Base-by-base conservation (phyloP, 805 yeast genomes). In the Kodamaea jinghongensis region DNA sequence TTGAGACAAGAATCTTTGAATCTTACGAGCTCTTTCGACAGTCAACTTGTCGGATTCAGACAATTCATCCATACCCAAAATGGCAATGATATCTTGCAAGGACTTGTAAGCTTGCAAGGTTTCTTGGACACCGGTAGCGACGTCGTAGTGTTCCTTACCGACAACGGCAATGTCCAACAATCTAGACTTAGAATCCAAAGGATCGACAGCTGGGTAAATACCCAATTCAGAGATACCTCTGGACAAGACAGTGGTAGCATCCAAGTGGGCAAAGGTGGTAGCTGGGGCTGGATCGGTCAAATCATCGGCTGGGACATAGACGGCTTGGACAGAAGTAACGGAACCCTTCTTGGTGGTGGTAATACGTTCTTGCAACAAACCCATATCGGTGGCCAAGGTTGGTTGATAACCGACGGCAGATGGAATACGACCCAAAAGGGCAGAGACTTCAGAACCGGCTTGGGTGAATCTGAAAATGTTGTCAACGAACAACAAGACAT, bases 331-430 rank as follows among this genome's bases (percentile, higher is more conserved):
- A 49, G 99, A 93, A 52, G 99, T 93, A 71, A 93, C 99, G 71
- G 99, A 93, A 82, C 99, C 99, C 83, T 93, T 93, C 75, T 79
- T 82, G 71, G 99, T 93, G 77, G 99, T 91, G 77, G 99, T 93
- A 77, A 93, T 93, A 82, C 99, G 91, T 81, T 93, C 99, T 82
- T 93, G 99, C 70, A 93, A 81, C 70, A 88, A 81, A 88, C 99
- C 99, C 99, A 93, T 93, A 89, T 93, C 99, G 66, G 99, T 93
- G 79, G 99, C 96, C 78, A 91, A 82, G 61, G 99, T 91, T 75
- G 99, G 99, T 80, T 91, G 99, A 78, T 91, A 91, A 87, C 99
- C 99, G 88, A 93, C 99, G 62, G 99, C 99, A 58, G 99, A 93
- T 73, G 99, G 99, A 71, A 91, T 91, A 87, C 99, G 96, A 78